These are phyloP conservation scores for Cyclotella sp. DNA, from an alignment of 108 stramenopile species.

Conservation along the genomic window DNA sequence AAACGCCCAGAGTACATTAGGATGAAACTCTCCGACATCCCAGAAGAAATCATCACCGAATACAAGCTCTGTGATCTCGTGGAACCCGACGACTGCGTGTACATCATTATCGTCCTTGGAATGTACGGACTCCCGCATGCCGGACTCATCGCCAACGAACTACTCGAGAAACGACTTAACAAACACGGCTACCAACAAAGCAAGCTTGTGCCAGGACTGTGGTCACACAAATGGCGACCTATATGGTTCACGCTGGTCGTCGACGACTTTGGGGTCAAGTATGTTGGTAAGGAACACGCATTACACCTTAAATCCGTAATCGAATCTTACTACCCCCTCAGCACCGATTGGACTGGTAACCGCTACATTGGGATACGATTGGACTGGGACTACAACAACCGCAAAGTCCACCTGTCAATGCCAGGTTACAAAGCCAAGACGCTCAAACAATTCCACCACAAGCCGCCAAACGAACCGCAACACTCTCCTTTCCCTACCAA, in stretches of 20 bases:
- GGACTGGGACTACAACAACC: no score
- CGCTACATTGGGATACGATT: no score
- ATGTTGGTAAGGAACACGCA: background rate
- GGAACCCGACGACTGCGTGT: background rate
- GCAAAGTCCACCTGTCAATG: no score
- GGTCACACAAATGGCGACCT: background rate
- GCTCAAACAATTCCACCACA: conserved; percentile 44
- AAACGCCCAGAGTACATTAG: conserved; percentile 1
- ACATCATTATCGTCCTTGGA: no score
- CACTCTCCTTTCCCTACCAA: conserved; percentile 46
- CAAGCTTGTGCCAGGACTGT: conserved; percentile 2
- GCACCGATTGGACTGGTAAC: no score
- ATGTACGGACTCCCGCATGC: no score
- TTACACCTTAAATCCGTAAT: background rate
- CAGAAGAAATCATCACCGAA: conserved; percentile 1
- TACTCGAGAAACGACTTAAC: conserved; percentile 10
- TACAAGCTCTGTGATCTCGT: background rate
- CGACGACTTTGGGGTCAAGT: background rate
- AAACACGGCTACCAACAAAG: background rate
- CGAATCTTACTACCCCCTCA: background rate
- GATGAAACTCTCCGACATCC: background rate
- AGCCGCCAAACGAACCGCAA: conserved; percentile 32
- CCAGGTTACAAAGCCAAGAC: background rate
- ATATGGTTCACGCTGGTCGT: background rate
- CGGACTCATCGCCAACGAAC: background rate